Base-by-base conservation (phyloP, 2,329 filamentous ascomycete species). In the Diaporthe humulicola region DNA sequence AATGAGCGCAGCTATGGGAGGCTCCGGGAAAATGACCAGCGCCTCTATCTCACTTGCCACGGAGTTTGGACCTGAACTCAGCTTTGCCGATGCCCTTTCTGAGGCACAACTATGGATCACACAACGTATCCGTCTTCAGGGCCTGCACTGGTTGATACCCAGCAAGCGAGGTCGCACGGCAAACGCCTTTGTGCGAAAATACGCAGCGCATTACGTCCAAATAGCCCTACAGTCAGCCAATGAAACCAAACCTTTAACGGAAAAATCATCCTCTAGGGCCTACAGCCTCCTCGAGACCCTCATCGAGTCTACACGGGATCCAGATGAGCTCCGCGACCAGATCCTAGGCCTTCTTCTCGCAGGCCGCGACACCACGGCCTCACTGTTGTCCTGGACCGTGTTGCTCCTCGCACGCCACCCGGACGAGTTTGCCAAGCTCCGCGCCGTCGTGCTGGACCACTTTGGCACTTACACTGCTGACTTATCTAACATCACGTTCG, bases 141-240 rank as follows among this genome's bases (percentile, higher is more conserved):
- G 83, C 64, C 80, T 85, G 64, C 87, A 87, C 78, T 88, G 86
- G 84, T 78, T 88, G 6, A 80, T 86, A 22, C 82, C 85, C 50
- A 83, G 90, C 2, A 85, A 90, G 70, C 88, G 90, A 2, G 92
- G 94, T 67, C 87, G 88, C 36, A 84, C 87, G 22, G 88, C 94
- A 19, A 87, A 90, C 77, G 88, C 87, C n/a, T 94, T 90, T 81
- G 93, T 94, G 76, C 88, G 90, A 61, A 86, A 70, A 87, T 91
- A 8, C 84, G 93, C 71, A 81, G 85, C 48, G 83, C 40, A 70
- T 12, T 93, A 74, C 87, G 88, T 4, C 84, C 86, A 2, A 85
- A 3, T 60, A 8, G 56, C 56, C 0, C 56, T 60, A 17, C 9
- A 38, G 10, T 22, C 56, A 14, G 56, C 56, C 33, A 40, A 7